phyloP scores from a whole-genome alignment of 306 rosid species.

The Fragaria ananassa region DNA sequence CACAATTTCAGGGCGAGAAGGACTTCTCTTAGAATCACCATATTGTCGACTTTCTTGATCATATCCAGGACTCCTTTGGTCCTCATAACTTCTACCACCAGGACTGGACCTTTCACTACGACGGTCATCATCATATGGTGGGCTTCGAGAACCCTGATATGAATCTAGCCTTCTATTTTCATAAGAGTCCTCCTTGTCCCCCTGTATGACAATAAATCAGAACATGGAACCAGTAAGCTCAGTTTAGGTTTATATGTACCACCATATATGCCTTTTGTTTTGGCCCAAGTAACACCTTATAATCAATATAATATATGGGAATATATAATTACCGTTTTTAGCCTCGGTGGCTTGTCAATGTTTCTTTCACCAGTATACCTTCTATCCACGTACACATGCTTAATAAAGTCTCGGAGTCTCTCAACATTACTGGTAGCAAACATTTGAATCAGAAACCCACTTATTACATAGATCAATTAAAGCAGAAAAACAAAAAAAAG shows the following conservation, averaged over 20 bases:
- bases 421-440: slow-evolving; percentile 72
- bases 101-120: slow-evolving; percentile 82
- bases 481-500: slow-evolving; percentile 14
- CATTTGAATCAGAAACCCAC: slow-evolving; percentile 39
- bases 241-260: neutral
- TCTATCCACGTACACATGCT: slow-evolving; percentile 91
- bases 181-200: slow-evolving; percentile 68
- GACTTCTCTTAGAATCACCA: slow-evolving; percentile 67
- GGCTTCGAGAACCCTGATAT: slow-evolving; percentile 78
- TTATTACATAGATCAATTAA: neutral
- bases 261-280: neutral
- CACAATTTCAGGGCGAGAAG: slow-evolving; percentile 62
- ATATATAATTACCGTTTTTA: slow-evolving; percentile 41
- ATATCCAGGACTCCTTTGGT: slow-evolving; percentile 73
- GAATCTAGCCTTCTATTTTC: slow-evolving; percentile 57
- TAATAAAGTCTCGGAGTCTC: slow-evolving; percentile 88
- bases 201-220: slow-evolving; percentile 46
- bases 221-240: neutral
- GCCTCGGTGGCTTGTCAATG: slow-evolving; percentile 70
- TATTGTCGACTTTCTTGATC: slow-evolving; percentile 70
- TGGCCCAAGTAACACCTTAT: neutral
- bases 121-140: slow-evolving; percentile 73
- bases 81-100: slow-evolving; percentile 69
- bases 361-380: slow-evolving; percentile 69
- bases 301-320: neutral